Percentiles rank a stretch among this genome's conserved stretches.
Conservation (phyloP, 768 basidiomycete species). For the Amanita inopinata region DNA sequence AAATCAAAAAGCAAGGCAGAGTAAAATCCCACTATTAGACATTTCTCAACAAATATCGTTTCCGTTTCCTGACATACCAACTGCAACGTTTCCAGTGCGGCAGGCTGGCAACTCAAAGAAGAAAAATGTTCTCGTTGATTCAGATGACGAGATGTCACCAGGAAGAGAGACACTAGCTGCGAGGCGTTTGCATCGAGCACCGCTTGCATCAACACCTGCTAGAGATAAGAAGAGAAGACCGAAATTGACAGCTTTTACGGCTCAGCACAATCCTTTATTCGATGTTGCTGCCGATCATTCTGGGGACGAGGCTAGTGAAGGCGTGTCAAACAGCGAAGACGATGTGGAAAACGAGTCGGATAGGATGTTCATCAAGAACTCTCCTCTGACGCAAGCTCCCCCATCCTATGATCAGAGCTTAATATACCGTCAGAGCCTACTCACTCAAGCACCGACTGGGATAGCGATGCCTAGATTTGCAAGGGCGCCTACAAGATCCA, state of each 20-base stretch:
- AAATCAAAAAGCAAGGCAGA: not conserved
- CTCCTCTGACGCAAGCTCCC: slow-evolving; percentile 57
- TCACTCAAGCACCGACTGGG: slow-evolving; percentile 52
- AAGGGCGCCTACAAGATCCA: slow-evolving; percentile 35
- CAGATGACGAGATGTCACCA: slow-evolving; percentile 21
- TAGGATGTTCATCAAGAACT: slow-evolving; percentile 51
- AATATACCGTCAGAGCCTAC: slow-evolving; percentile 59
- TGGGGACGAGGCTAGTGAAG: slow-evolving; percentile 67
- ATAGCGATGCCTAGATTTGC: slow-evolving; percentile 44
- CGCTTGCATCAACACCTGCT: slow-evolving; percentile 20
- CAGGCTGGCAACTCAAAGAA: slow-evolving; percentile 22
- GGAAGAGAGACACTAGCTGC: slow-evolving; percentile 23
- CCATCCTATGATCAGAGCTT: slow-evolving; percentile 66
- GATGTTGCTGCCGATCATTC: slow-evolving; percentile 72
- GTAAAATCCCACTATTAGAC: not conserved
- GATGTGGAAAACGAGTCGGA: slow-evolving; percentile 61
- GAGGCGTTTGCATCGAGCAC: slow-evolving; percentile 27
- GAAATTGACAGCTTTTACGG: slow-evolving; percentile 2
- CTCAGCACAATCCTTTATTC: slow-evolving; percentile 32
- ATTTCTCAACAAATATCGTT: slow-evolving; percentile 7
- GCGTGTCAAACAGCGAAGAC: slow-evolving; percentile 44
- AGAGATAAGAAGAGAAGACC: slow-evolving; percentile 13
- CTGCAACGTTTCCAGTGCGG: slow-evolving; percentile 37
- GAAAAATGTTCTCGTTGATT: slow-evolving; percentile 14
- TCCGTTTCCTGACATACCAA: slow-evolving; percentile 19